A percentile compares a stretch with the other conserved stretches of the same genome.
Evolutionary conservation across 208 protist genomes (phyloP).

Genomic region (Porcisia hertigi): DNA sequence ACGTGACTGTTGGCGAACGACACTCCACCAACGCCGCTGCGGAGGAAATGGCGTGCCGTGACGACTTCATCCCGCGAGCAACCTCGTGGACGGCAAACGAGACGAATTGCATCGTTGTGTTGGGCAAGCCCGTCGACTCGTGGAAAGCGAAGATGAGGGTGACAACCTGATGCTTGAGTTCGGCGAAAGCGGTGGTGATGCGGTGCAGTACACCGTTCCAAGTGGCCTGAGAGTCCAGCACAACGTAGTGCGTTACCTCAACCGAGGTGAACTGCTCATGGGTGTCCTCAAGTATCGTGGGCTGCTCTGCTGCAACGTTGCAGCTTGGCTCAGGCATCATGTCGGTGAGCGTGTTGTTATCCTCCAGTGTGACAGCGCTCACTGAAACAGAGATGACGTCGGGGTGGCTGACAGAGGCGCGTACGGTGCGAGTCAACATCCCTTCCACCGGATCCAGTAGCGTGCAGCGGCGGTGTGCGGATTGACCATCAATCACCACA

Average conservation of each 20-base stretch:
- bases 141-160: constrained; percentile 65
- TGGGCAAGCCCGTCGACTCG: constrained; percentile 38
- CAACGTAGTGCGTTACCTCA: constrained; percentile 56
- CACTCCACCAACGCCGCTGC: constrained; percentile 64
- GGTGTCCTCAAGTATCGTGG: constrained; percentile 66
- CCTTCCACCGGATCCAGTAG: constrained; percentile 52
- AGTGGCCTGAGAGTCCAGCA: constrained; percentile 29
- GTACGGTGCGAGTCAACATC: constrained; percentile 34
- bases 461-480: constrained; percentile 29
- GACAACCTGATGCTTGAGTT: constrained; percentile 57
- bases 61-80: constrained; percentile 57
- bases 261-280: constrained; percentile 70
- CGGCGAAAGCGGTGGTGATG: constrained; percentile 14
- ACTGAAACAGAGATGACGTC: constrained; percentile 50
- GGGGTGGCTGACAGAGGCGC: constrained; percentile 13
- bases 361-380: constrained; percentile 51
- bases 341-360: constrained; percentile 61
- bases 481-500: constrained; percentile 60
- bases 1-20: constrained; percentile 48
- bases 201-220: constrained; percentile 23
- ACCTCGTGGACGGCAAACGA: constrained; percentile 68
- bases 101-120: constrained; percentile 82
- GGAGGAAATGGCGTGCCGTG: constrained; percentile 65
- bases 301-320: constrained; percentile 20
- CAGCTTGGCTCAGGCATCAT: constrained; percentile 18